Percentiles rank a stretch among this genome's conserved stretches.
Conservation (phyloP, 768 basidiomycete species). For the Tylopilus sp. region DNA sequence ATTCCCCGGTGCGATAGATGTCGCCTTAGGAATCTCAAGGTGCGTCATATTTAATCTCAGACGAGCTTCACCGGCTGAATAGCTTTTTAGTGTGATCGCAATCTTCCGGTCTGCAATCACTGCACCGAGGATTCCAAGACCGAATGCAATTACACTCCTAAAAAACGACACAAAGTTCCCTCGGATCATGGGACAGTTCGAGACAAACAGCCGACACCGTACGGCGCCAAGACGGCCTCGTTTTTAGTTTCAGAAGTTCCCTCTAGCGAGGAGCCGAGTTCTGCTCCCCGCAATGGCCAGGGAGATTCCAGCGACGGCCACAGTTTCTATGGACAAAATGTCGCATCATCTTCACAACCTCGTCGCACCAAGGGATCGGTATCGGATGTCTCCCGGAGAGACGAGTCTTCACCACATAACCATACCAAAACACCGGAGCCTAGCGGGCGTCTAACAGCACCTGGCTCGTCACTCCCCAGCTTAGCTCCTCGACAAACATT, state of each 20-base stretch:
- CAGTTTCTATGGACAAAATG: conserved; percentile 47
- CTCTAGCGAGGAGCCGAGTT: conserved; percentile 29
- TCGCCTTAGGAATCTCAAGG: conserved; percentile 64
- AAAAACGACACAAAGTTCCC: conserved; percentile 58
- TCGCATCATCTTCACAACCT: conserved; percentile 35
- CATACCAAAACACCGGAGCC: conserved; percentile 24
- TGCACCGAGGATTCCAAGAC: conserved; percentile 50
- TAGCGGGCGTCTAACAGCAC: conserved; percentile 15
- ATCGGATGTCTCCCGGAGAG: conserved; percentile 17
- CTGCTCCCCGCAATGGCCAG: conserved; percentile 14
- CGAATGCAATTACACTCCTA: conserved; percentile 71
- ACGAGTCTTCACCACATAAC: conserved; percentile 13
- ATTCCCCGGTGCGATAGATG: conserved; percentile 74
- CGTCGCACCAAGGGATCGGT: conserved; percentile 25
- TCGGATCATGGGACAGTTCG: conserved; percentile 37
- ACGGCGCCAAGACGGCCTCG: conserved; percentile 46
- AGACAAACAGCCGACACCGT: conserved; percentile 38
- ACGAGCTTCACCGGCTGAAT: neutral
- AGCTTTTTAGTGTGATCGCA: conserved; percentile 59
- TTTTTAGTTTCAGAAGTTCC: conserved; percentile 43
- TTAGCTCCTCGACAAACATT: conserved; percentile 23
- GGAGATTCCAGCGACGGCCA: conserved; percentile 32
- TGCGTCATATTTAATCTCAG: conserved; percentile 25
- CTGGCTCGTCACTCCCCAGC: conserved; percentile 21
- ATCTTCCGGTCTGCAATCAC: conserved; percentile 67